Base-by-base conservation (phyloP, 352 stramenopile species). In the Thalassiosira pacifica region DNA sequence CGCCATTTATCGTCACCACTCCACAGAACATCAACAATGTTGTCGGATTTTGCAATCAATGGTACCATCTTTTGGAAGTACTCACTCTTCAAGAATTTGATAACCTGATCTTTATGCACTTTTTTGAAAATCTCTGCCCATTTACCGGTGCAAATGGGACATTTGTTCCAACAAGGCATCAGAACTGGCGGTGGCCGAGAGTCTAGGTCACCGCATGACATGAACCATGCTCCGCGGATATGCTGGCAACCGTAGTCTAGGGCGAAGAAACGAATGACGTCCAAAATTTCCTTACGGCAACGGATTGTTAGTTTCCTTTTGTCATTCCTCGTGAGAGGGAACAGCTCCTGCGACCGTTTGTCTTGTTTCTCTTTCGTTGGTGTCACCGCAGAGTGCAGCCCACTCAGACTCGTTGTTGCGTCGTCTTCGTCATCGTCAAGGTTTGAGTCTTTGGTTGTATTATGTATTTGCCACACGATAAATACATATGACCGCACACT, bases 161-260 rank as follows among this genome's bases (percentile, higher is more conserved):
- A 79, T 6, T 4, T 26, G 40, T 13, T 69, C 3, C 1, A 52
- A 31, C 71, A 79, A 5, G 53, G 24, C 8, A 16, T 3, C 8
- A 59, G 11, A 19, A 1, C 13, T 24, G 4, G 2, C 13, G 42
- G 71, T 24, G 57, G 3, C 34, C 34, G 4, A 11, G 4, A 11
- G 32, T 71, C 11, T 53, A 61, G 37, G 19, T 8, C 13, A 10
- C 66, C 66, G 8, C 31, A 57, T 22, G 71, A 34, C 13, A 71
- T 32, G 71, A 42, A 79, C 26, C 24, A 59, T 37, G 71, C 29
- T 6, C 2, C 34, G 34, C n/a, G 29, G 1, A 61, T n/a, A 34
- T 79, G 71, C 31, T 61, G 34, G 22, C 71, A 79, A 4, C 71
- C 71, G 2, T 61, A 63, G 32, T 79, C 45, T 34, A 74, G 66